Evolutionary conservation across 495 filamentous ascomycete genomes (phyloP).

Genomic region (Pseudoneurospora amorphoporcata): DNA sequence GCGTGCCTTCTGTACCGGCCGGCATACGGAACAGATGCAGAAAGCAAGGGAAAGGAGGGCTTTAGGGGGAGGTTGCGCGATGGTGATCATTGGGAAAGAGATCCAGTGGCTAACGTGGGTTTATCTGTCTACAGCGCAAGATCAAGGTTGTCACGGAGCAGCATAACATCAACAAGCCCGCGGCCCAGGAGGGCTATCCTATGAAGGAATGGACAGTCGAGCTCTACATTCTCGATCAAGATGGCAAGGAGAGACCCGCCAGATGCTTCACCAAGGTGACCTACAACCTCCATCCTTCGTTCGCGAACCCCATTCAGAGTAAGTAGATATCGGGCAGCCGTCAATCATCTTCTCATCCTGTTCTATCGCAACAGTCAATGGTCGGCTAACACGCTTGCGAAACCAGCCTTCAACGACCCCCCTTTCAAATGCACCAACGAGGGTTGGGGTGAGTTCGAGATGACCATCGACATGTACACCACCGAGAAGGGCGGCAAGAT

Average conservation of each 20-base stretch:
- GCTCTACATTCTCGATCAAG: slow-evolving; percentile 50
- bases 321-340: slow-evolving; percentile 24
- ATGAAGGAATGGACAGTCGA: slow-evolving; percentile 68
- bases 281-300: slow-evolving; percentile 90
- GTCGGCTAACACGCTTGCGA: slow-evolving; percentile 1
- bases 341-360: background rate
- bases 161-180: slow-evolving; percentile 63
- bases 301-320: slow-evolving; percentile 77
- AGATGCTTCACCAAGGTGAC: slow-evolving; percentile 80
- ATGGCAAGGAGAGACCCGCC: slow-evolving; percentile 61
- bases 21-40: background rate
- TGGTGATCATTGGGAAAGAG: background rate
- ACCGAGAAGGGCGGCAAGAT: slow-evolving; percentile 80
- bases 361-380: background rate
- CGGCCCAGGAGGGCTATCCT: slow-evolving; percentile 76
- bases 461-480: slow-evolving; percentile 71
- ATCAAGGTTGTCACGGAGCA: slow-evolving; percentile 91
- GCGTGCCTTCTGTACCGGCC: background rate
- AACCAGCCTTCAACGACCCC: slow-evolving; percentile 61
- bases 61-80: background rate
- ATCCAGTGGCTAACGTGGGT: slow-evolving; percentile 1
- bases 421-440: slow-evolving; percentile 87
- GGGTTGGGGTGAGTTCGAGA: slow-evolving; percentile 99
- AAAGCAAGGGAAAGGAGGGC: background rate
- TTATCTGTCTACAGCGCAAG: slow-evolving; percentile 44